These are phyloP conservation scores for Papiliotrema laurentii DNA, from an alignment of 1,284 basidiomycete species.

Conservation along the genomic window DNA sequence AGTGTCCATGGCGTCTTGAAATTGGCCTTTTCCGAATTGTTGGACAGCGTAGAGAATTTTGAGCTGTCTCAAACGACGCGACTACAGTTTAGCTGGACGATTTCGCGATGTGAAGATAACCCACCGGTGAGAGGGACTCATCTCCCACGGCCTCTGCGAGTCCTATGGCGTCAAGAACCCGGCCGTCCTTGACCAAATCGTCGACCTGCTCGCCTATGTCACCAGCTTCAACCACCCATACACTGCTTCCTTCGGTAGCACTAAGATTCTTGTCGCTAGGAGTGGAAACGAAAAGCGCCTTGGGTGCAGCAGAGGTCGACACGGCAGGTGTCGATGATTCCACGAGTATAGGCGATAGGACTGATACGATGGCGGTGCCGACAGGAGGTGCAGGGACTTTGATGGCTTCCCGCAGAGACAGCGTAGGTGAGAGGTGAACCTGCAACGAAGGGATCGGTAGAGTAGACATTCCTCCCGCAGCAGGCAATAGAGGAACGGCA, in stretches of 20 bases:
- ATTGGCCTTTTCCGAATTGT: conserved; percentile 57
- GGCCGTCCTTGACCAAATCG: conserved; percentile 67
- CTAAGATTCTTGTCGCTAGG: conserved; percentile 65
- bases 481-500: conserved; percentile 58
- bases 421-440: conserved; percentile 71
- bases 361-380: conserved; percentile 19
- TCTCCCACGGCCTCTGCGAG: conserved; percentile 66
- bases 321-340: conserved; percentile 51
- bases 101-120: conserved; percentile 4
- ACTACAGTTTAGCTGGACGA: conserved; percentile 4
- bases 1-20: conserved; percentile 65
- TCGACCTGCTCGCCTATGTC: conserved; percentile 78
- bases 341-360: conserved; percentile 7
- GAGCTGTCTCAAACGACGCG: conserved; percentile 54
- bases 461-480: conserved; percentile 18
- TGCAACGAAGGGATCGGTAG: conserved; percentile 61
- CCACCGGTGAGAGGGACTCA: conserved; percentile 64
- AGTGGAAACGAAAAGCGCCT: conserved; percentile 61
- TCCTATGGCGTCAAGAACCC: conserved; percentile 74
- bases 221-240: conserved; percentile 72
- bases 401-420: conserved; percentile 61
- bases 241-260: conserved; percentile 62
- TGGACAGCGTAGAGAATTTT: conserved; percentile 69
- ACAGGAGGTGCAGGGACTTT: conserved; percentile 54
- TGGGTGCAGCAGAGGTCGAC: conserved; percentile 36